Conservation (phyloP, 2,329 filamentous ascomycete species). For the Didymella exigua region DNA sequence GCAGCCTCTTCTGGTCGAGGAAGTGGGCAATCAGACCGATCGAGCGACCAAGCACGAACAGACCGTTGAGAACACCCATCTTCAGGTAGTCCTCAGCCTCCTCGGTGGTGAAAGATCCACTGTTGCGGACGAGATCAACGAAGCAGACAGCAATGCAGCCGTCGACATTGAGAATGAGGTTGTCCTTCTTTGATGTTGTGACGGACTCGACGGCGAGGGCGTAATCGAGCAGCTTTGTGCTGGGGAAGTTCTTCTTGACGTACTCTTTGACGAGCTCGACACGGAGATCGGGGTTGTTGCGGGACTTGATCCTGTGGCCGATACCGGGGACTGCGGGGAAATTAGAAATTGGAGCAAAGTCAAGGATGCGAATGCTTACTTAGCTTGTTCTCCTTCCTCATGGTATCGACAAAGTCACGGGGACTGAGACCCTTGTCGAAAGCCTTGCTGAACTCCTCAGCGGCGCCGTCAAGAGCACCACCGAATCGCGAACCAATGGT, state of each 20-base stretch:
- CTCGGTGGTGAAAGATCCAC: constrained; percentile 92
- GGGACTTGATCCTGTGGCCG: constrained; percentile 98
- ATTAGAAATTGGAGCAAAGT: constrained; percentile 23
- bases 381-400: constrained; percentile 99
- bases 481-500: constrained; percentile 98
- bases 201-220: constrained; percentile 97
- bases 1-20: constrained; percentile 98
- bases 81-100: constrained; percentile 98
- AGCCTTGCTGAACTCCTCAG: constrained; percentile 97
- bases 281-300: constrained; percentile 99
- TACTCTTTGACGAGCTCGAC: constrained; percentile 99
- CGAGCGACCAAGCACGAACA: constrained; percentile 94
- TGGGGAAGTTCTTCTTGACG: constrained; percentile 96
- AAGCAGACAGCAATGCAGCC: constrained; percentile 99
- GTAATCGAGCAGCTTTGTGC: constrained; percentile 97
- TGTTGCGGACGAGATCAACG: constrained; percentile 96
- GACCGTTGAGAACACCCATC: constrained; percentile 99
- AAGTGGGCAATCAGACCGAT: constrained; percentile 99
- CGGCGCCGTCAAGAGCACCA: constrained; percentile 96
- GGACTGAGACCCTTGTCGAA: constrained; percentile 98
- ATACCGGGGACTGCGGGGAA: constrained; percentile 78
- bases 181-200: constrained; percentile 99
- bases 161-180: constrained; percentile 98
- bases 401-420: constrained; percentile 97
- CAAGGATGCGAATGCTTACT: constrained; percentile 58